Conservation (phyloP, 768 basidiomycete genomes). For the Leucocoprinus leucothites region DNA sequence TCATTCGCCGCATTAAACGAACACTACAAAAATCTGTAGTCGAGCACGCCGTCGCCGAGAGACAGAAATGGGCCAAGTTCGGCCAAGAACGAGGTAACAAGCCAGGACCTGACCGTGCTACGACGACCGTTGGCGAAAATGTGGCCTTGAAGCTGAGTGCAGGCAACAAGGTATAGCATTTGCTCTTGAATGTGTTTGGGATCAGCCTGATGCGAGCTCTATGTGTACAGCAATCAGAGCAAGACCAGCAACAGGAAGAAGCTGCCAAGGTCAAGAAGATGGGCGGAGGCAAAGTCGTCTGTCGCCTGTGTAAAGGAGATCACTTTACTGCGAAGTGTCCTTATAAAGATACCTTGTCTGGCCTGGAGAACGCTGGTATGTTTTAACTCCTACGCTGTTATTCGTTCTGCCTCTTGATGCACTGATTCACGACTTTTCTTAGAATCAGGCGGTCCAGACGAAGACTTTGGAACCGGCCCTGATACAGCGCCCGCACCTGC, state of each 20-base stretch:
- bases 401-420: neutral
- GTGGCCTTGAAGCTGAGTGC: constrained; percentile 45
- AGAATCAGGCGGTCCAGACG: constrained; percentile 36
- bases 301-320: constrained; percentile 93
- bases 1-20: constrained; percentile 83
- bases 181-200: neutral
- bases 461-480: constrained; percentile 32
- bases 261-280: constrained; percentile 66
- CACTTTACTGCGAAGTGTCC: constrained; percentile 99
- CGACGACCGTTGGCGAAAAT: constrained; percentile 82
- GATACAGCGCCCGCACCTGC: constrained; percentile 29
- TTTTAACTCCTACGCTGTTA: neutral
- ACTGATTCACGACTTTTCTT: too few species aligned
- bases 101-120: constrained; percentile 87
- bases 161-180: constrained; percentile 55
- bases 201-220: neutral
- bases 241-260: constrained; percentile 64
- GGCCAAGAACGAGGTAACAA: constrained; percentile 87
- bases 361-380: constrained; percentile 60
- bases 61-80: constrained; percentile 92
- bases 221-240: constrained; percentile 52
- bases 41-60: constrained; percentile 91
- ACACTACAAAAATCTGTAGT: constrained; percentile 88
- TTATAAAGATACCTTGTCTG: constrained; percentile 90
- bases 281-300: constrained; percentile 85